A percentile compares a stretch with the other conserved stretches of the same genome.
These are phyloP conservation scores for Pythium biforme DNA, from an alignment of 352 stramenopile genomes.

Conservation along the genomic window DNA sequence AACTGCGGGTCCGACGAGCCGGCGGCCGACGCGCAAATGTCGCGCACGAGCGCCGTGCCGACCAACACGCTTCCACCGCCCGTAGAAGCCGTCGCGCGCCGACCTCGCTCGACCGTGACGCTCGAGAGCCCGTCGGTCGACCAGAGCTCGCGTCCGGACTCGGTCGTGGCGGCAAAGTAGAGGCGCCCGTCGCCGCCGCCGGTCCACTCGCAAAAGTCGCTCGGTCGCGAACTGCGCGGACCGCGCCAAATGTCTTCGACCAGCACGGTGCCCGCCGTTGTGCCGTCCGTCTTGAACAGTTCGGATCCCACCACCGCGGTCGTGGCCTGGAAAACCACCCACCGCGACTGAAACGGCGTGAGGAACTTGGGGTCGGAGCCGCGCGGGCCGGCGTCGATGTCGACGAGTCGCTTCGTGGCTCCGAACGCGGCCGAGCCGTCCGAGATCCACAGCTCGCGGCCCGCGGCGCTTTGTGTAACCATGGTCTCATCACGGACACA, in stretches of 20 bases:
- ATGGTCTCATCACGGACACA: conserved; percentile 38
- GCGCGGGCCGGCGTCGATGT: conserved; percentile 36
- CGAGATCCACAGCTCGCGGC: conserved; percentile 62
- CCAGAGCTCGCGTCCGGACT: conserved; percentile 68
- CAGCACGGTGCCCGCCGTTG: conserved; percentile 35
- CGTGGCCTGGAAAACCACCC: conserved; percentile 55
- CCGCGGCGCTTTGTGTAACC: conserved; percentile 13
- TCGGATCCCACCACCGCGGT: conserved; percentile 43
- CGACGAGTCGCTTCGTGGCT: conserved; percentile 42
- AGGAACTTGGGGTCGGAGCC: conserved; percentile 47
- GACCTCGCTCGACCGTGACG: conserved; percentile 23
- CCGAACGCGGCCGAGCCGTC: conserved; percentile 31
- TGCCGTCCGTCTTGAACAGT: conserved; percentile 65
- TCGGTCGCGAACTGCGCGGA: conserved; percentile 43
- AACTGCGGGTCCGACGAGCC: conserved; percentile 49
- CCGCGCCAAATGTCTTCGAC: conserved; percentile 57
- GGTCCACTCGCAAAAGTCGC: conserved; percentile 42
- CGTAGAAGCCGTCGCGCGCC: not conserved
- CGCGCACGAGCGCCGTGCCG: conserved; percentile 45
- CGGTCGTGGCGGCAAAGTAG: conserved; percentile 52
- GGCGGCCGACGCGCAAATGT: conserved; percentile 39
- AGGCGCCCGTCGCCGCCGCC: conserved; percentile 30
- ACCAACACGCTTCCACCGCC: conserved; percentile 12
- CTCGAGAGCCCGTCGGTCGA: conserved; percentile 46
- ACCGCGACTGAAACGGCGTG: conserved; percentile 34